Conservation (phyloP, 2,329 filamentous ascomycete species). For the Alternaria sp. region DNA sequence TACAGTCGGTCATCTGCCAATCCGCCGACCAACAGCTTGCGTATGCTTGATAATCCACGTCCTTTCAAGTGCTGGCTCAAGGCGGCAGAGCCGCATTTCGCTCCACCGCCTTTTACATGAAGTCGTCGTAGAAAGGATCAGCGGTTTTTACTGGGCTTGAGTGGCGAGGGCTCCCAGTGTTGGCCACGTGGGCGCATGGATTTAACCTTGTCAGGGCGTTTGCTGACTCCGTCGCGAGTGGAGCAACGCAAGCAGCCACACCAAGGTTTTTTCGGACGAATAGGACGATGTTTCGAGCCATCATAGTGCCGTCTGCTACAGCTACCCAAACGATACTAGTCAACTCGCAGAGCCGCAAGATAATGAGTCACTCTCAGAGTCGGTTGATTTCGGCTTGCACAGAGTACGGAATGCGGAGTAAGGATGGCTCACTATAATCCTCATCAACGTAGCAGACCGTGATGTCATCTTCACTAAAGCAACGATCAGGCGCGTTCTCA, state of each 20-base stretch:
- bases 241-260: background rate
- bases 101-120: no score
- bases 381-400: background rate
- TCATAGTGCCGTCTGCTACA: background rate
- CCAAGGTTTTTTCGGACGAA: no score
- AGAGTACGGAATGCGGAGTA: background rate
- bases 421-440: background rate
- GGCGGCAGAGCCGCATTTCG: background rate
- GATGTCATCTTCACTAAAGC: background rate
- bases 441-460: background rate
- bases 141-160: background rate
- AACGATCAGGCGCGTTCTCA: no score
- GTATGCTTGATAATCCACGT: background rate
- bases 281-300: no score
- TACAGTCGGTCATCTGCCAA: no score
- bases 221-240: background rate
- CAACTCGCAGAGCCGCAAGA: background rate
- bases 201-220: background rate
- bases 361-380: background rate
- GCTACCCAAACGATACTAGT: background rate
- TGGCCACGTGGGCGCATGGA: background rate
- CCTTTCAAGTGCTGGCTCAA: no score
- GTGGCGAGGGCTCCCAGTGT: background rate
- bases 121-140: background rate
- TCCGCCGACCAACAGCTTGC: no score